Evolutionary conservation across 1,284 basidiomycete species (phyloP), one percentile per base, ranked within the genome.

Genomic region (Leccinum griseonigrum): DNA sequence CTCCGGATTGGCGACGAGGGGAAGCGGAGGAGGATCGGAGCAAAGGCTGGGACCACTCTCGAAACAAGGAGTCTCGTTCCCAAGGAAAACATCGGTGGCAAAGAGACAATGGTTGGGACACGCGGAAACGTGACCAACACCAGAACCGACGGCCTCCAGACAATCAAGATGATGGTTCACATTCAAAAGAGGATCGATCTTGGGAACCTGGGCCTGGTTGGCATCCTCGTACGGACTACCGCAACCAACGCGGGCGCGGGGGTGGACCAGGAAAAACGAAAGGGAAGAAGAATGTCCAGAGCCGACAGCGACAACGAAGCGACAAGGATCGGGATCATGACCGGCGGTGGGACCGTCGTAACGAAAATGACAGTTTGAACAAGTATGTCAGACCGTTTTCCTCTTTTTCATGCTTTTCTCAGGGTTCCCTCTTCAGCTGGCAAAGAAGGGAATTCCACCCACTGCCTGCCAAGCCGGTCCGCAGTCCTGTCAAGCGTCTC

Each of bases 151-250:
- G 72, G 11, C 72, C 71, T 60, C 63, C 67, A 50, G 70, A 72
- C 5, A 61, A 28, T 1, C 74, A 68, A 61, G 73, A 74, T 13
- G 76, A 77, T n/a, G 63, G 60, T 6, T 60, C 70, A 34, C 6
- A 65, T 52, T 57, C 66, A 11, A 64, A 69, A 54, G 78, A 76
- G 67, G 81, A 81, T 59, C 81, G 85, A 57, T 75, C 82, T 63
- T 88, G 87, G 86, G 86, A 88, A 67, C 85, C 86, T 63, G 84
- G 85, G 38, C 80, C 85, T 46, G 77, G 79, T 11, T 88, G 87
- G 85, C 81, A 84, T 60, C 70, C 72, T 60, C 78, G 76, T 32
- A 70, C 77, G 36, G 74, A 74, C 48, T 69, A 76, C 59, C 74
- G 73, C 63, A 77, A 68, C 56, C 75, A 78, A 54, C 80, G 80